phyloP scores from a whole-genome alignment of 2,329 filamentous ascomycete genomes.

The Apiospora saccharicola region DNA sequence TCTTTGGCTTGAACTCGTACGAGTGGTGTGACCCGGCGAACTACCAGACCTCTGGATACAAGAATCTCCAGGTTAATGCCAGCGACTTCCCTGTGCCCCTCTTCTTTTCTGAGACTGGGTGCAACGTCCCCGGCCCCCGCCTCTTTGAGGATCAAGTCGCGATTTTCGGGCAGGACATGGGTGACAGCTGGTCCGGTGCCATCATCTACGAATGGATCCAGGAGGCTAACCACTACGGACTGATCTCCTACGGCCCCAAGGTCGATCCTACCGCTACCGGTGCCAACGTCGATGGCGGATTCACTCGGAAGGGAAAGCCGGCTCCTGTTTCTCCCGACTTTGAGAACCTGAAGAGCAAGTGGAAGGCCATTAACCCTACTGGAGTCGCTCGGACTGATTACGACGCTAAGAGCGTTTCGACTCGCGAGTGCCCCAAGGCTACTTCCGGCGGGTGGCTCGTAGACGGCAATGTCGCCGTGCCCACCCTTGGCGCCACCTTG shows the following conservation, averaged over 20 bases:
- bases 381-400: slow-evolving; percentile 74
- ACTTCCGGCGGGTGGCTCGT: slow-evolving; percentile 77
- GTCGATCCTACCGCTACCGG: slow-evolving; percentile 60
- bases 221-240: slow-evolving; percentile 68
- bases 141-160: slow-evolving; percentile 75
- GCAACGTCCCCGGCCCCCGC: slow-evolving; percentile 71
- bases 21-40: slow-evolving; percentile 72
- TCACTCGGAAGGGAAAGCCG: slow-evolving; percentile 74
- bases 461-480: slow-evolving; percentile 72
- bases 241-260: slow-evolving; percentile 75
- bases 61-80: slow-evolving; percentile 68
- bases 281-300: slow-evolving; percentile 69
- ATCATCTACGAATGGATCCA: slow-evolving; percentile 81
- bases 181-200: slow-evolving; percentile 70
- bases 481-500: slow-evolving; percentile 68
- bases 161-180: slow-evolving; percentile 71
- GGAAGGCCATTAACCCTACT: slow-evolving; percentile 74
- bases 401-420: slow-evolving; percentile 64
- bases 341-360: slow-evolving; percentile 76
- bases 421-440: slow-evolving; percentile 73
- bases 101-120: slow-evolving; percentile 82
- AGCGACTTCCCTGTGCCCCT: slow-evolving; percentile 70
- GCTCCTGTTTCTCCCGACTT: slow-evolving; percentile 80
- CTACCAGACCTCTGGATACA: slow-evolving; percentile 66
- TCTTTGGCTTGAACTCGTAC: slow-evolving; percentile 76